Percentiles rank a stretch among this genome's conserved stretches.
These are phyloP conservation scores for Sphaerulina populicola DNA, from an alignment of 2,329 filamentous ascomycete species.

Conservation along the genomic window DNA sequence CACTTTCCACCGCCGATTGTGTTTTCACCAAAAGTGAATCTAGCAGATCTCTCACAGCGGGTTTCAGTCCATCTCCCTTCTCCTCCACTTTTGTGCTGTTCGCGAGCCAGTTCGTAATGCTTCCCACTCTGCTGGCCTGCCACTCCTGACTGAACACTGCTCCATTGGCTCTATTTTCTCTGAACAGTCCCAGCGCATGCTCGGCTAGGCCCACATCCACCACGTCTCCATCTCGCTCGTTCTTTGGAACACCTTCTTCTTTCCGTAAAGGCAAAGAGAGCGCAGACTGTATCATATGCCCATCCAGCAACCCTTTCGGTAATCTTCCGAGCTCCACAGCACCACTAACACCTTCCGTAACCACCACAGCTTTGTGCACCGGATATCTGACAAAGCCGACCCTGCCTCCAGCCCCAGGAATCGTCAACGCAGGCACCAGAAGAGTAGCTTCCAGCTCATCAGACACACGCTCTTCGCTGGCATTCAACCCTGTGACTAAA, in stretches of 20 bases:
- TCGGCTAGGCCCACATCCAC: conserved; percentile 58
- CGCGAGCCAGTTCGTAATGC: conserved; percentile 25
- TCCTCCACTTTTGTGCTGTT: conserved; percentile 26
- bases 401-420: conserved; percentile 54
- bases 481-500: conserved; percentile 46
- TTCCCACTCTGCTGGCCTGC: conserved; percentile 29
- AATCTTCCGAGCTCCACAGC: conserved; percentile 47
- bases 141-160: conserved; percentile 31
- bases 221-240: conserved; percentile 22
- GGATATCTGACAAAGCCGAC: conserved; percentile 65
- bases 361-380: conserved; percentile 70
- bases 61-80: conserved; percentile 48
- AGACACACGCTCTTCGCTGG: conserved; percentile 29
- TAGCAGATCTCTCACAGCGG: conserved; percentile 58
- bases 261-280: conserved; percentile 46
- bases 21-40: conserved; percentile 56
- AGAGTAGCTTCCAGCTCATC: conserved; percentile 49
- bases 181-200: conserved; percentile 48
- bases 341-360: conserved; percentile 64
- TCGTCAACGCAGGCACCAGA: conserved; percentile 66
- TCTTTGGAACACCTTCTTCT: conserved; percentile 6
- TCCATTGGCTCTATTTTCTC: conserved; percentile 30
- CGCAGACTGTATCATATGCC: conserved; percentile 44
- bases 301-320: conserved; percentile 28
- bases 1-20: conserved; percentile 41